phyloP scores from a whole-genome alignment of 2,329 filamentous ascomycete species.

The Coleophoma eucalyptorum region DNA sequence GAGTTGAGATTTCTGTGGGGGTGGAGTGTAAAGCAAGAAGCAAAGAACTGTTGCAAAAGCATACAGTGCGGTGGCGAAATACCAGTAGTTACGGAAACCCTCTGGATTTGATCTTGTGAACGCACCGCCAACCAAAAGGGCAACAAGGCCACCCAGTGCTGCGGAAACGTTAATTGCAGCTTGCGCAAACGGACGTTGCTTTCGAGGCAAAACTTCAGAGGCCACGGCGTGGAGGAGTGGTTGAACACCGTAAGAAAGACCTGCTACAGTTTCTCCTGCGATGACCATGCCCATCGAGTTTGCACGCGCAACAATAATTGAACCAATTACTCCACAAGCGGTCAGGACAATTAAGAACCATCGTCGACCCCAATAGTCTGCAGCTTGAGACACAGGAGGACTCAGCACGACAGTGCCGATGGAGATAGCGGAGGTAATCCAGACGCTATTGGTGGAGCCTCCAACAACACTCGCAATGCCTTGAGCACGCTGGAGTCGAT shows the following conservation, averaged over 20 bases:
- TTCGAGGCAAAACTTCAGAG: constrained; percentile 35
- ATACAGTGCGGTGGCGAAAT: constrained; percentile 28
- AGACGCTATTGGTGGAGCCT: constrained; percentile 12
- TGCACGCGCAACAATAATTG: constrained; percentile 32
- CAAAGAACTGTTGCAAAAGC: constrained; percentile 23
- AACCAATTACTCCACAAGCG: constrained; percentile 29
- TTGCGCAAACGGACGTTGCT: constrained; percentile 31
- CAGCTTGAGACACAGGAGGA: constrained; percentile 33
- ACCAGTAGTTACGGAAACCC: constrained; percentile 33
- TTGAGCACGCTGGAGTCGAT: constrained; percentile 1
- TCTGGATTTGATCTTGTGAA: constrained; percentile 26
- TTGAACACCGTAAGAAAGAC: constrained; percentile 32
- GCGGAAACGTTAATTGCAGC: constrained; percentile 28
- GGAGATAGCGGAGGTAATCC: constrained; percentile 31
- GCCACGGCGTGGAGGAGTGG: constrained; percentile 34
- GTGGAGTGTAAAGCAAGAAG: constrained; percentile 30
- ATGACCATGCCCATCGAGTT: constrained; percentile 31
- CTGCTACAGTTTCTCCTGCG: constrained; percentile 31
- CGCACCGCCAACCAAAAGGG: constrained; percentile 30
- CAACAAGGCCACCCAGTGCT: constrained; percentile 26
- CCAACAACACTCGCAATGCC: constrained; percentile 5
- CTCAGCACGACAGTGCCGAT: constrained; percentile 33
- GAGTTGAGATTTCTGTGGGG: constrained; percentile 21
- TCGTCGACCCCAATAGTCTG: constrained; percentile 37
- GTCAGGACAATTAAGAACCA: constrained; percentile 35